phyloP scores from a whole-genome alignment of 2,329 filamentous ascomycete genomes.

The Fonsecaea pugnacius region DNA sequence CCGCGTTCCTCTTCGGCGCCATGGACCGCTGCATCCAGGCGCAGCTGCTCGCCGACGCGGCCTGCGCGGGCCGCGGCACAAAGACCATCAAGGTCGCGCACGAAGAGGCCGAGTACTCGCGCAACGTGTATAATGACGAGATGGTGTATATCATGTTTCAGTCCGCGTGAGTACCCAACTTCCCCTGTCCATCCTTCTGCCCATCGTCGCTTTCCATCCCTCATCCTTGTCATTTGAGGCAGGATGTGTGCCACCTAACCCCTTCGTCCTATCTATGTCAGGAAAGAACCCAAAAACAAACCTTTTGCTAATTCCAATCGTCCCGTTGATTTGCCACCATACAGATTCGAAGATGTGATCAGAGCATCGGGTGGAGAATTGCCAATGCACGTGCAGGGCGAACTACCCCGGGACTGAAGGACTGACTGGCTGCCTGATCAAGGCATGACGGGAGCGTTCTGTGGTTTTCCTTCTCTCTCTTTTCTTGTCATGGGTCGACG shows the following conservation, averaged over 20 bases:
- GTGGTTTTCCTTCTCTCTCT: too few relatives aligned
- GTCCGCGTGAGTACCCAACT: conserved; percentile 25
- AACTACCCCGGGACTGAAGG: conserved; percentile 26
- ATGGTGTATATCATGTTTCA: conserved; percentile 38
- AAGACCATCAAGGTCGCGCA: conserved; percentile 31
- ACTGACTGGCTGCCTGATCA: background rate
- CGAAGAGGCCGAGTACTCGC: conserved; percentile 33
- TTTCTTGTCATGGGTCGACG: too few relatives aligned
- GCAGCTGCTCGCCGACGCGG: conserved; percentile 48
- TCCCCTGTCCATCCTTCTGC: background rate
- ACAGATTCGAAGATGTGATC: conserved; percentile 35
- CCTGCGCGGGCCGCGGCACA: conserved; percentile 42
- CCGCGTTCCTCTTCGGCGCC: conserved; percentile 60
- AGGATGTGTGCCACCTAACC: background rate
- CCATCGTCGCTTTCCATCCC: too few relatives aligned
- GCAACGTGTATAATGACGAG: conserved; percentile 35
- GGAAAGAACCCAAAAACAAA: background rate
- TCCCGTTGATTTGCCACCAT: background rate
- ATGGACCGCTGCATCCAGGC: conserved; percentile 49
- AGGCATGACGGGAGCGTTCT: too few relatives aligned
- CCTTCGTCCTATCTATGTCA: too few relatives aligned
- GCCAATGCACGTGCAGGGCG: conserved; percentile 32
- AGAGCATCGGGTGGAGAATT: conserved; percentile 32
- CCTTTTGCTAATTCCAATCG: background rate
- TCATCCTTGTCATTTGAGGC: too few relatives aligned